Conservation (phyloP, 192 early-diverging fungal species). For the Linderina pennispora region DNA sequence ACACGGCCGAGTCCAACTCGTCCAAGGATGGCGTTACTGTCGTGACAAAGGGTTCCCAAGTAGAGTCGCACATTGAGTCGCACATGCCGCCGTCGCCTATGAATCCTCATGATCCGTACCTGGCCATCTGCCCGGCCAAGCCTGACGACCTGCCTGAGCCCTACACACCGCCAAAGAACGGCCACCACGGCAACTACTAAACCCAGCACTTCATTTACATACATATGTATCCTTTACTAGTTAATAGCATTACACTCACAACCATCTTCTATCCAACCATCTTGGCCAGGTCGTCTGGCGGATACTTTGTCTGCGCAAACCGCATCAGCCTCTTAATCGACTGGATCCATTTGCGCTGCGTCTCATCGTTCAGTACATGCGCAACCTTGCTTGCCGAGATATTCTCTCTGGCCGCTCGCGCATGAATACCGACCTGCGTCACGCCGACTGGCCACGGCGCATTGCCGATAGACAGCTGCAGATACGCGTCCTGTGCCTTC, state of each 20-base stretch:
- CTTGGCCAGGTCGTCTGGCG: conserved; percentile 62
- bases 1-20: not conserved
- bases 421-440: conserved; percentile 97
- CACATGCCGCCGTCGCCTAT: too few species aligned
- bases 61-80: too few species aligned
- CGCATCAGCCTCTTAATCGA: conserved; percentile 94
- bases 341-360: conserved; percentile 98
- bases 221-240: too few species aligned
- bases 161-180: too few species aligned
- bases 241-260: too few species aligned
- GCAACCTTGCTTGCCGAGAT: conserved; percentile 94
- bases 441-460: conserved; percentile 97
- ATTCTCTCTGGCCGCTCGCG: conserved; percentile 93
- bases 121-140: too few species aligned
- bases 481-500: conserved; percentile 88
- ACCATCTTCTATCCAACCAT: conserved; percentile 35
- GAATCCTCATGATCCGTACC: too few species aligned
- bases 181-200: too few species aligned
- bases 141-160: too few species aligned
- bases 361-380: conserved; percentile 96
- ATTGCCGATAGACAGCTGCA: conserved; percentile 94
- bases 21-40: not conserved
- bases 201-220: too few species aligned
- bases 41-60: too few species aligned
- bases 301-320: conserved; percentile 88